These are phyloP conservation scores for Umbilicus rupestris DNA, from an alignment of 164 flowering plant species.

Conservation along the genomic window DNA sequence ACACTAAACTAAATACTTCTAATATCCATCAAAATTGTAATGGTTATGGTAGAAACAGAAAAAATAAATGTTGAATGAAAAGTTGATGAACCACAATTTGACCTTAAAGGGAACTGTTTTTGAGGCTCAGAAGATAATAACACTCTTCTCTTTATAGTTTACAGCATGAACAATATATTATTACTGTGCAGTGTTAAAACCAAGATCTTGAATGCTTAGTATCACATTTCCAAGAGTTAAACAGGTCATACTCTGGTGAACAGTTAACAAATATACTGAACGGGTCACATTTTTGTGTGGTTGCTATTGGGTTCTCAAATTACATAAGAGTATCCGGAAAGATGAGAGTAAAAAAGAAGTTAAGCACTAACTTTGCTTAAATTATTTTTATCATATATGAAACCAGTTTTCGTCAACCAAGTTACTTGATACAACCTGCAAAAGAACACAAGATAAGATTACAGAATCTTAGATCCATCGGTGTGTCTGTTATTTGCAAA, in stretches of 20 bases:
- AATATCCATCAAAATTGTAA: neutral
- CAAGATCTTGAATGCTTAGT: neutral
- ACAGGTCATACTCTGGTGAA: neutral
- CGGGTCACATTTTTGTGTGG: neutral
- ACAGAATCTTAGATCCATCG: neutral
- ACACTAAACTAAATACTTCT: neutral
- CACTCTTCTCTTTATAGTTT: neutral
- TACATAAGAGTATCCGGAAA: neutral
- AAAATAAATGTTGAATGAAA: neutral
- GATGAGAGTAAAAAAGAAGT: conserved; percentile 13
- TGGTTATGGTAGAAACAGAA: neutral
- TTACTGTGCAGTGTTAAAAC: neutral
- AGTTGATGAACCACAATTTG: neutral
- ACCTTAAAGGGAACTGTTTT: neutral
- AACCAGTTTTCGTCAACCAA: conserved; percentile 76
- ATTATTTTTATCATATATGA: conserved; percentile 66
- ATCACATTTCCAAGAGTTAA: neutral
- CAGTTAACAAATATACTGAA: neutral
- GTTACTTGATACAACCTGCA: conserved; percentile 94
- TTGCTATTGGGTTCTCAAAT: neutral
- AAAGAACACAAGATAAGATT: conserved; percentile 22
- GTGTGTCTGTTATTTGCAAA: neutral
- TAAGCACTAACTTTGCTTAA: conserved; percentile 69
- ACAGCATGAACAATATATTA: neutral
- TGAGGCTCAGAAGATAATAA: neutral